phyloP scores from a whole-genome alignment of 2,329 filamentous ascomycete species.

The Penicillium griseofulvum region DNA sequence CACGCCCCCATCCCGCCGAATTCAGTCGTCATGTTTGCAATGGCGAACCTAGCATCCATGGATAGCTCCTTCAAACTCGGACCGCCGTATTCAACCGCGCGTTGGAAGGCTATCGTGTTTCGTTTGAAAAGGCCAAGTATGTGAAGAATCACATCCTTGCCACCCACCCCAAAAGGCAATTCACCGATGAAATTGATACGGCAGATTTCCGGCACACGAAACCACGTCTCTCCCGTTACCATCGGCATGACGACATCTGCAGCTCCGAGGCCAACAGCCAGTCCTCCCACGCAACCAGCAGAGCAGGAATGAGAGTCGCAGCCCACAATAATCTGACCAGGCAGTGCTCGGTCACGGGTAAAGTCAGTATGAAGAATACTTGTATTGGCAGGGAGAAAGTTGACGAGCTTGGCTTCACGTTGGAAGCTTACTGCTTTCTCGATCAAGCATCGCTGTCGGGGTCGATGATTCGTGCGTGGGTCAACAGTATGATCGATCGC shows the following conservation, averaged over 20 bases:
- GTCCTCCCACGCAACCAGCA: slow-evolving; percentile 40
- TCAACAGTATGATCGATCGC: slow-evolving; percentile 52
- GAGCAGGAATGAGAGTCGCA: slow-evolving; percentile 50
- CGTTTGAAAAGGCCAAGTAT: slow-evolving; percentile 45
- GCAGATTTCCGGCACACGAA: slow-evolving; percentile 45
- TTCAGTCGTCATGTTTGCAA: slow-evolving; percentile 47
- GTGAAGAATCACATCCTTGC: slow-evolving; percentile 50
- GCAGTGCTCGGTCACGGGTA: slow-evolving; percentile 44
- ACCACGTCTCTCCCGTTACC: slow-evolving; percentile 50
- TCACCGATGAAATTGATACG: slow-evolving; percentile 7
- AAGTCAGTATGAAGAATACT: slow-evolving; percentile 50
- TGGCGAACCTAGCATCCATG: slow-evolving; percentile 47
- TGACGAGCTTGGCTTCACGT: slow-evolving; percentile 35
- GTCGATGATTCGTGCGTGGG: slow-evolving; percentile 28
- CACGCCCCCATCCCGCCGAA: neutral
- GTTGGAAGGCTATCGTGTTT: slow-evolving; percentile 47
- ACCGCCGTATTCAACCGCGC: slow-evolving; percentile 47
- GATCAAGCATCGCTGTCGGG: neutral
- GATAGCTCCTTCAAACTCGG: slow-evolving; percentile 41
- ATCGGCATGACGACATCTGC: slow-evolving; percentile 48
- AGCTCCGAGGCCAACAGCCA: slow-evolving; percentile 47
- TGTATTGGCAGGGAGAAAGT: slow-evolving; percentile 5
- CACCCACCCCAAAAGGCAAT: slow-evolving; percentile 36
- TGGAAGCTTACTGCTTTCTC: slow-evolving; percentile 27
- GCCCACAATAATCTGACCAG: slow-evolving; percentile 45